Evolutionary conservation across 1,139 yeast species (phyloP), one percentile per base, ranked within the genome.

Genomic region (Meyerozyma elateridarum): DNA sequence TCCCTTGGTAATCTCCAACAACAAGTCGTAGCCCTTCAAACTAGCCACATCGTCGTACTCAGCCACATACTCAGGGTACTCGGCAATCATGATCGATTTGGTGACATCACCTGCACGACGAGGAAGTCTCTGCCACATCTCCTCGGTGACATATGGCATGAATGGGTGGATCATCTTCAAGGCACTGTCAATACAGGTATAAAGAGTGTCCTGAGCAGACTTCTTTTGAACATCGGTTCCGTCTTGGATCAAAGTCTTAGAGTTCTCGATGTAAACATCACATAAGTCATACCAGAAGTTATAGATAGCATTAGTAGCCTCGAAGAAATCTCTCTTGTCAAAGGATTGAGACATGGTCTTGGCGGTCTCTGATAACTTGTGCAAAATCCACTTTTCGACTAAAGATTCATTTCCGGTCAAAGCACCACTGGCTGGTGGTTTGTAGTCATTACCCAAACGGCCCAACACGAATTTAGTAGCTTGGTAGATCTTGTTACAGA

Each of bases 401-500:
- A 91, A 76, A 9, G 95, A 79, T 61, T 88, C 96, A 34, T 82
- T 70, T 35, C 96, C 96, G 28, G 85, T 68, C 49, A 75, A 61
- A 26, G 59, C 62, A 36, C 67, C 71, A 28, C 70, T 61, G 11
- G 81, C 78, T 36, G 93, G 85, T 37, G 97, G 96, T 37, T 63
- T 61, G 61, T 85, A 91, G 57, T 82, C 95, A 17, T 76, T 82
- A 37, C 97, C 98, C 45, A 91, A 73, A 61, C 93, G 81, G 78
- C 93, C 82, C 61, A 91, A 71, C 25, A 88, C 98, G 55, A 91
- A 91, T 68, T 91, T 91, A 43, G 98, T 89, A 37, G 98, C 98
- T 69, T 91, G 98, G 73, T 87, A 91, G 51, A 91, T 91, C 79
- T 91, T 91, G 79, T 91, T 91, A 74, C 98, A 89, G 84, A 91